Base-by-base conservation (phyloP, 140 eudicot genomes). In the Flaveria floridana region DNA sequence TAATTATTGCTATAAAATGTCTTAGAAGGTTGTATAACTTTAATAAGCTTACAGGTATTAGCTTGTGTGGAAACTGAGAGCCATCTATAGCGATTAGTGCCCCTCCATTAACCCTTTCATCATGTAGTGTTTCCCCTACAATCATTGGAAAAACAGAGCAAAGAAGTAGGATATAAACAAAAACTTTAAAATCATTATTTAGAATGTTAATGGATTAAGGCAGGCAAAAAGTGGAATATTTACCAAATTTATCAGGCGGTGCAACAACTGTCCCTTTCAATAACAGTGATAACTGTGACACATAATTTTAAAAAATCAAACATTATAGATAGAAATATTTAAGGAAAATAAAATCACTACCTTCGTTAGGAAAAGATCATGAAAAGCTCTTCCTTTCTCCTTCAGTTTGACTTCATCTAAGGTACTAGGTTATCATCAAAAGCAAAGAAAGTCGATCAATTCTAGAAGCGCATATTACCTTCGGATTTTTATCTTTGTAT, bases 221-320 rank as follows among this genome's bases (percentile, higher is more conserved):
- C 76, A 2, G 66, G 59, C 61, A 39, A 79, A 70, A 7, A 48
- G 46, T 23, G 67, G 25, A 65, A 53, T 25, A 46, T 25, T 70
- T 68, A 92, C 98, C 98, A 78, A 89, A 92, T 84, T 89, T 92
- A 87, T 92, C 95, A n/a, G 98, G 98, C 41, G 98, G 98, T 39
- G 98, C 98, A 79, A 92, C 90, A 70, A 92, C 95, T 16, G 98
- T 79, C 78, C 98, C 98, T 83, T 92, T 92, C 82, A 92, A 82
- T 44, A 92, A 83, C 73, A 89, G 73, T 30, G 98, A 89, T 63
- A 92, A 80, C 98, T 92, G 88, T 58, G 72, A 19, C 76, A 70
- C 16, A 63, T 10, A 71, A 26, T 55, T 34, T 34, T 2, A 18
- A 44, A 46, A 62, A 58, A 71, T 34, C 70, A 76, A 64, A 59